Evolutionary conservation across 495 filamentous ascomycete species (phyloP).

Genomic region (Penicillium waksmanii): DNA sequence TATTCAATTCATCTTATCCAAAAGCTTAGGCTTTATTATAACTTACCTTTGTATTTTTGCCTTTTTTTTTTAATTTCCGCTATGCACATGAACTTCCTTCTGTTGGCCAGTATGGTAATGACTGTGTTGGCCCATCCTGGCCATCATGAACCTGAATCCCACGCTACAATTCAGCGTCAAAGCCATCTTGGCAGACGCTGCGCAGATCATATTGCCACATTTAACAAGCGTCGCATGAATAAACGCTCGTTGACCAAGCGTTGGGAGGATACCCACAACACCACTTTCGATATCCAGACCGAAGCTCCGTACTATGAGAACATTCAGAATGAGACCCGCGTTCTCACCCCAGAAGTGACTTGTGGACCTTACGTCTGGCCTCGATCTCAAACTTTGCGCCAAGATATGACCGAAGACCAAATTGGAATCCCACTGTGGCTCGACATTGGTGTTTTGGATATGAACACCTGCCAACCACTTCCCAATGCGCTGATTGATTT

Average conservation of each 20-base stretch:
- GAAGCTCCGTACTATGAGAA: slow-evolving; percentile 27
- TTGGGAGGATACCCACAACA: not conserved
- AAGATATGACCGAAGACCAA: slow-evolving; percentile 56
- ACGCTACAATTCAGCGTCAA: not conserved
- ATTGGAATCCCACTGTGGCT: slow-evolving; percentile 53
- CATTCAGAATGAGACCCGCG: slow-evolving; percentile 47
- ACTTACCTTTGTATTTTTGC: no score
- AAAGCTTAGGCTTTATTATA: no score
- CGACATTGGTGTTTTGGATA: slow-evolving; percentile 59
- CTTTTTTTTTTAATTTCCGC: no score
- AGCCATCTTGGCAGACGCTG: not conserved
- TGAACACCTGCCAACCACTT: slow-evolving; percentile 55
- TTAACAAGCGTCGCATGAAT: slow-evolving; percentile 4
- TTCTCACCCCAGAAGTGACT: slow-evolving; percentile 54
- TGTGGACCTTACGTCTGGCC: slow-evolving; percentile 51
- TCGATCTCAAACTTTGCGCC: slow-evolving; percentile 33
- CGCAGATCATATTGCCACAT: slow-evolving; percentile 1
- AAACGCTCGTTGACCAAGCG: slow-evolving; percentile 1
- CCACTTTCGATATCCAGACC: slow-evolving; percentile 2
- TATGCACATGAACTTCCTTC: slow-evolving; percentile 1
- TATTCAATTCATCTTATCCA: no score
- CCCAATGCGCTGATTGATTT: slow-evolving; percentile 56
- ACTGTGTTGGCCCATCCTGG: slow-evolving; percentile 3
- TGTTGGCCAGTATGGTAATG: not conserved
- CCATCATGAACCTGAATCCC: not conserved